phyloP scores from a whole-genome alignment of 75 land plant genomes.

The Sequoia sempervirens region DNA sequence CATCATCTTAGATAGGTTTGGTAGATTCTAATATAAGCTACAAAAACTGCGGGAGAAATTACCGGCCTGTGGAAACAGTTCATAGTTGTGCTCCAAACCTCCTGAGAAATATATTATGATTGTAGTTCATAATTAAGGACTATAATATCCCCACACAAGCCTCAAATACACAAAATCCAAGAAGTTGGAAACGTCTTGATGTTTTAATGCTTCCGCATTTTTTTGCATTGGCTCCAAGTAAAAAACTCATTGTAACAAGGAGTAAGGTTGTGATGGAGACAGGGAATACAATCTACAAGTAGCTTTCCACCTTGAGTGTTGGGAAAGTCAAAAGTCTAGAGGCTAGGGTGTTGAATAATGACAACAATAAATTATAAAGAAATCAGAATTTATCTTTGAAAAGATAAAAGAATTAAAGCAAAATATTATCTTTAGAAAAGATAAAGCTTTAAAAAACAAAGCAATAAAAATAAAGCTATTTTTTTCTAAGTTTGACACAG shows the following conservation, averaged over 20 bases:
- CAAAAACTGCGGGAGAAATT: too few relatives aligned
- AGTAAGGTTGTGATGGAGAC: constrained; percentile 61
- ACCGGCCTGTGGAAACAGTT: constrained; percentile 99
- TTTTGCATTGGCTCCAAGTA: constrained; percentile 28
- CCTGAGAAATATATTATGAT: constrained; percentile 97
- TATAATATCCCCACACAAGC: constrained; percentile 95
- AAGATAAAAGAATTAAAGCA: too few relatives aligned
- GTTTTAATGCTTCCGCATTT: constrained; percentile 59
- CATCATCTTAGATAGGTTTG: too few relatives aligned
- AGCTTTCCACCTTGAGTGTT: constrained; percentile 60
- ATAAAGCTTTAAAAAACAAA: too few relatives aligned
- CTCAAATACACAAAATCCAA: constrained; percentile 92
- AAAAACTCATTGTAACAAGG: constrained; percentile 61
- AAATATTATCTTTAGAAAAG: too few relatives aligned
- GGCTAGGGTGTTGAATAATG: constrained; percentile 89
- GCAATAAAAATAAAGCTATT: too few relatives aligned
- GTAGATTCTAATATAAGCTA: too few relatives aligned
- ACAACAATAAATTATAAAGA: too few relatives aligned
- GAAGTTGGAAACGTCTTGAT: constrained; percentile 65
- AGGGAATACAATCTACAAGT: constrained; percentile 87
- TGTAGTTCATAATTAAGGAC: constrained; percentile 99
- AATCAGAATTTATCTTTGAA: too few relatives aligned
- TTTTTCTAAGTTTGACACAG: too few relatives aligned
- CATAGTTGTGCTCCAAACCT: constrained; percentile 95
- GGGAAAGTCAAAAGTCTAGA: constrained; percentile 74